Conservation (phyloP, 2,329 filamentous ascomycete species). For the Cordyceps militaris region DNA sequence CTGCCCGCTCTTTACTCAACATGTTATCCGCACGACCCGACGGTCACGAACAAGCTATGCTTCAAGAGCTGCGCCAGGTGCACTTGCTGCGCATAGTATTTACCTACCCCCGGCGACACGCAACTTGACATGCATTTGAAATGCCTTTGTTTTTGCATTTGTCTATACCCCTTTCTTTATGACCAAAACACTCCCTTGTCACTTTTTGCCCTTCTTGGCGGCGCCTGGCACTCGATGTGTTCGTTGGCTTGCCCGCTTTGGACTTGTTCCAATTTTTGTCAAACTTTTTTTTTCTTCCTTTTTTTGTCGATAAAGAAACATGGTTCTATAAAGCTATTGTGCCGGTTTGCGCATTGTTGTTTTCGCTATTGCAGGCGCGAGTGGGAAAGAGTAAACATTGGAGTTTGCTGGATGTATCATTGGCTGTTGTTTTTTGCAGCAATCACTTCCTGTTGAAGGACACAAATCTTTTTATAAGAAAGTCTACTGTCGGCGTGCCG, state of each 20-base stretch:
- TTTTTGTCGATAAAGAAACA: conserved; percentile 7
- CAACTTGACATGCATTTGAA: conserved; percentile 6
- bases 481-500: conserved; percentile 4
- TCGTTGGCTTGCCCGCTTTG: neutral
- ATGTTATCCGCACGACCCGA: neutral
- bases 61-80: conserved; percentile 1
- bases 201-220: neutral
- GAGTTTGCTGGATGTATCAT: conserved; percentile 11
- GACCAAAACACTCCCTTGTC: conserved; percentile 6
- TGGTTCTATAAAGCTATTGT: conserved; percentile 10
- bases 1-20: neutral
- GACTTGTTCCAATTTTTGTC: conserved; percentile 6
- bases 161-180: conserved; percentile 13
- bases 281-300: neutral
- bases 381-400: conserved; percentile 7
- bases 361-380: conserved; percentile 1
- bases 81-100: neutral
- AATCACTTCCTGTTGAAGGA: neutral
- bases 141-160: conserved; percentile 10
- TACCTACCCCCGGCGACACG: conserved; percentile 1
- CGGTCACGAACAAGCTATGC: neutral
- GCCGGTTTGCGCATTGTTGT: neutral
- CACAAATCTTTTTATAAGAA: neutral
- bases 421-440: neutral
- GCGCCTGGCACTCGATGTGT: conserved; percentile 1